phyloP scores from a whole-genome alignment of 2,329 filamentous ascomycete genomes.

The Colletotrichum filicis region DNA sequence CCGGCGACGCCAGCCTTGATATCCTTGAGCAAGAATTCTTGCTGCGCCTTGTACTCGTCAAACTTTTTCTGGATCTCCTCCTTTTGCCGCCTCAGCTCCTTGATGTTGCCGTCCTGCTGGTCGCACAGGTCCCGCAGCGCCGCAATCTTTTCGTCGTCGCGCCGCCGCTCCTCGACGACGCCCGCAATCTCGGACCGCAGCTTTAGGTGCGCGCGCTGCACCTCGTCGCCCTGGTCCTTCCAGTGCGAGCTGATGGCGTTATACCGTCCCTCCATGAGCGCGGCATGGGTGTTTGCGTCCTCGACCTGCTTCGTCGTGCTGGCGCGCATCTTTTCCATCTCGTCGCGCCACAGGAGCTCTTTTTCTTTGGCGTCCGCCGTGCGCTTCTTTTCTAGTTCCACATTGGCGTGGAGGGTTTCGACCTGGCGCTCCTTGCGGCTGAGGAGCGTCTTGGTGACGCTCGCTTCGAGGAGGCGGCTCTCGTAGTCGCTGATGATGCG shows the following conservation, averaged over 20 bases:
- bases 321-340: constrained; percentile 70
- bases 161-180: constrained; percentile 64
- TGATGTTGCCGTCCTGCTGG: constrained; percentile 77
- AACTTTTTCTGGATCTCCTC: constrained; percentile 69
- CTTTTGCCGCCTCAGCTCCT: constrained; percentile 69
- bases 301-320: constrained; percentile 73
- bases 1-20: constrained; percentile 68
- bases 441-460: constrained; percentile 76
- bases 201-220: constrained; percentile 61
- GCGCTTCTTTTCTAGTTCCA: constrained; percentile 73
- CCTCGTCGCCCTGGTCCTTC: constrained; percentile 73
- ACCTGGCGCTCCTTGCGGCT: constrained; percentile 80
- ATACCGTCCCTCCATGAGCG: constrained; percentile 77
- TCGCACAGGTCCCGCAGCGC: constrained; percentile 76
- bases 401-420: constrained; percentile 71
- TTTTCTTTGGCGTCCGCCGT: constrained; percentile 68
- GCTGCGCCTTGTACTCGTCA: constrained; percentile 71
- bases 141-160: constrained; percentile 72
- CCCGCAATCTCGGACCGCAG: constrained; percentile 64
- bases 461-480: constrained; percentile 74
- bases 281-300: constrained; percentile 71
- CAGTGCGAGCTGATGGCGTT: constrained; percentile 74
- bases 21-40: constrained; percentile 68
- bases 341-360: constrained; percentile 70
- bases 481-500: constrained; percentile 76